Conservation (phyloP, 257 asterid species). For the Lycium barbarum region DNA sequence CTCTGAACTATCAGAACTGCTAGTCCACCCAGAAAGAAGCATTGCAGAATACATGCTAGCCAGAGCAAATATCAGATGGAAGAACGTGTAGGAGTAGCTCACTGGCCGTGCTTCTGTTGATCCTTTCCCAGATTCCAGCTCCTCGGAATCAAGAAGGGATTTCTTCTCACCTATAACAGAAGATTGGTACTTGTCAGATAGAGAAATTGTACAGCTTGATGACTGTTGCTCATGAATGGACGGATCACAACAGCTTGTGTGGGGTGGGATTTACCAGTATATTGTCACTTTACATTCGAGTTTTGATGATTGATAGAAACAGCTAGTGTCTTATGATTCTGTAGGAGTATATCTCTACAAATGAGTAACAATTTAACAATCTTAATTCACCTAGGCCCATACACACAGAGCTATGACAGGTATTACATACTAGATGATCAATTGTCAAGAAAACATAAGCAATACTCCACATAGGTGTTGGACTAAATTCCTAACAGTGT, state of each 20-base stretch:
- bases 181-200: neutral
- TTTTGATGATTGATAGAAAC: neutral
- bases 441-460: neutral
- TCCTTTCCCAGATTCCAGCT: conserved; percentile 76
- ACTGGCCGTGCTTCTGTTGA: conserved; percentile 68
- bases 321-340: neutral
- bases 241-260: neutral
- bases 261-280: neutral
- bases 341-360: neutral
- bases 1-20: conserved; percentile 65
- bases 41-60: conserved; percentile 99
- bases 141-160: conserved; percentile 72
- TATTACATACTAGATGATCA: conserved; percentile 11
- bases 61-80: conserved; percentile 91
- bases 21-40: conserved; percentile 98
- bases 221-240: neutral
- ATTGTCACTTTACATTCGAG: neutral
- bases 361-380: neutral
- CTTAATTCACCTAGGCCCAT: neutral
- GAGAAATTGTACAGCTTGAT: conserved; percentile 8
- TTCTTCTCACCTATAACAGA: conserved; percentile 57
- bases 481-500: neutral
- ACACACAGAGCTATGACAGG: neutral
- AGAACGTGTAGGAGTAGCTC: conserved; percentile 88
- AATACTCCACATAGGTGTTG: neutral